Conservation (phyloP, 1,284 basidiomycete genomes). For the Irpex lacteus region DNA sequence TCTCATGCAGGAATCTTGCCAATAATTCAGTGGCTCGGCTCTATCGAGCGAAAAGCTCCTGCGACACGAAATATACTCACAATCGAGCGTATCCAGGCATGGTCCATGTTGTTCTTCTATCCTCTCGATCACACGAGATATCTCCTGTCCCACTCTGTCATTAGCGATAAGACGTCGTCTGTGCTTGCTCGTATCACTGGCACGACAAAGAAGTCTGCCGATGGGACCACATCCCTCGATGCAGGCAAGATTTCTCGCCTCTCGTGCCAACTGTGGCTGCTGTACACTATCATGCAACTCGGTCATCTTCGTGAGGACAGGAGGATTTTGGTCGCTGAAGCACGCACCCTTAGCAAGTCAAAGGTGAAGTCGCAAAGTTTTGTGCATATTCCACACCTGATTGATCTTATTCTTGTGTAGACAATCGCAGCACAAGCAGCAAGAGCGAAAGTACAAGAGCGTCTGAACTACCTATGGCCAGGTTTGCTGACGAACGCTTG, state of each 20-base stretch:
- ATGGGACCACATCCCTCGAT: slow-evolving; percentile 39
- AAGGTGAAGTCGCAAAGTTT: slow-evolving; percentile 33
- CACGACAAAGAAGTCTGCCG: slow-evolving; percentile 33
- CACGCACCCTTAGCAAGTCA: slow-evolving; percentile 54
- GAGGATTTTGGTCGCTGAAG: slow-evolving; percentile 50
- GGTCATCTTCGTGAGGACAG: slow-evolving; percentile 67
- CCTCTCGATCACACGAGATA: slow-evolving; percentile 80
- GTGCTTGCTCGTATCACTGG: slow-evolving; percentile 36
- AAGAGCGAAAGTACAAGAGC: slow-evolving; percentile 51
- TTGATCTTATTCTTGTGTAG: slow-evolving; percentile 12
- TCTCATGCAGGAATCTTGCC: slow-evolving; percentile 59
- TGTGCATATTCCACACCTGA: neutral
- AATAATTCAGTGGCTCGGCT: slow-evolving; percentile 75
- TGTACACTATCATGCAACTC: slow-evolving; percentile 74
- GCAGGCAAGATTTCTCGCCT: slow-evolving; percentile 48
- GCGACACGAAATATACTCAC: slow-evolving; percentile 67
- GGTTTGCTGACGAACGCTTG: slow-evolving; percentile 73
- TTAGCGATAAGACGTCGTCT: slow-evolving; percentile 50
- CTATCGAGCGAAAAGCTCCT: slow-evolving; percentile 64
- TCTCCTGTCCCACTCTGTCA: slow-evolving; percentile 59
- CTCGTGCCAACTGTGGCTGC: slow-evolving; percentile 77
- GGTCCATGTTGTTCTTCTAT: slow-evolving; percentile 82
- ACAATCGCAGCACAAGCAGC: slow-evolving; percentile 41
- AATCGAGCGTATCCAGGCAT: slow-evolving; percentile 79
- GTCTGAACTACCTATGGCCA: slow-evolving; percentile 71